A percentile compares a stretch with the other conserved stretches of the same genome.
Evolutionary conservation across 768 basidiomycete genomes (phyloP).

Genomic region (Mycena rosella): DNA sequence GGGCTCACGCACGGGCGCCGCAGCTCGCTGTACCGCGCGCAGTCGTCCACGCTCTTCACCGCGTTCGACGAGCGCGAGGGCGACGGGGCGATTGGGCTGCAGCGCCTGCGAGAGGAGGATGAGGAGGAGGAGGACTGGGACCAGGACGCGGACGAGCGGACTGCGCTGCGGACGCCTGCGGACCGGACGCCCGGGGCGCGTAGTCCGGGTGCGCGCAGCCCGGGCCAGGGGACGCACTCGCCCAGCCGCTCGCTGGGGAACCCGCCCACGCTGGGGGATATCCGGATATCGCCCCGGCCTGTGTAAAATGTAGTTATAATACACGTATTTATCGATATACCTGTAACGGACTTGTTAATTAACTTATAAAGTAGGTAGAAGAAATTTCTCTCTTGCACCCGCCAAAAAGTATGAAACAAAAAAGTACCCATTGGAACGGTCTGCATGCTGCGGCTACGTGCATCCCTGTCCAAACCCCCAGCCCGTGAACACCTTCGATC

Average conservation of each 20-base stretch:
- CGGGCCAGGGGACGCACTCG: not conserved
- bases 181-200: not conserved
- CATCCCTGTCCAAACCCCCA: no score
- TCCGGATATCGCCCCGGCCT: slow-evolving; percentile 38
- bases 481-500: no score
- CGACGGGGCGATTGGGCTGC: slow-evolving; percentile 3
- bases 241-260: slow-evolving; percentile 5
- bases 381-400: slow-evolving; percentile 32
- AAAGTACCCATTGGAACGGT: no score
- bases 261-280: slow-evolving; percentile 30
- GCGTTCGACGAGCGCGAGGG: slow-evolving; percentile 73
- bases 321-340: slow-evolving; percentile 21
- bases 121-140: slow-evolving; percentile 37
- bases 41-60: slow-evolving; percentile 77
- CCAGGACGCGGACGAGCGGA: slow-evolving; percentile 63
- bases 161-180: slow-evolving; percentile 34
- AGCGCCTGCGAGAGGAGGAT: slow-evolving; percentile 13
- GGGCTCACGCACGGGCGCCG: slow-evolving; percentile 77
- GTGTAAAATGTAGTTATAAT: slow-evolving; percentile 26
- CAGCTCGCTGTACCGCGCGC: slow-evolving; percentile 74
- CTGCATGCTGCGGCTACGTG: no score
- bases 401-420: no score
- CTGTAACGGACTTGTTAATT: slow-evolving; percentile 20
- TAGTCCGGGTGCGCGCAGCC: slow-evolving; percentile 6
- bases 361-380: slow-evolving; percentile 4